Base-by-base conservation (phyloP, 352 stramenopile genomes). In the Phytophthora sp. region DNA sequence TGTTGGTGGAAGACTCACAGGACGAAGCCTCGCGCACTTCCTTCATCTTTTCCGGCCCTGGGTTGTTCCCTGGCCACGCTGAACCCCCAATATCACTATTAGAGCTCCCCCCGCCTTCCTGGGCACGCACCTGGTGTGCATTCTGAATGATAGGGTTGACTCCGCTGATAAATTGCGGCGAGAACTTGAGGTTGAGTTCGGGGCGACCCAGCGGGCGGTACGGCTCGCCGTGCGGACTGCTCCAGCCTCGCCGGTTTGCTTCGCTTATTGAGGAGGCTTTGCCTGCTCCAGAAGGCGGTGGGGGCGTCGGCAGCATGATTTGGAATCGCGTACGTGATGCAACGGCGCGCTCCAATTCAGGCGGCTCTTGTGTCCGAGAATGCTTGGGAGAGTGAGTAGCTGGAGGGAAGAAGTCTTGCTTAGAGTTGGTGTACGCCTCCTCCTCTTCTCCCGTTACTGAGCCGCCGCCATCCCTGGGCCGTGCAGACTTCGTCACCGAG, bases 191-290 rank as follows among this genome's bases (percentile, higher is more conserved):
- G 29, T 65, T 76, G 27, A 93, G 67, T 39, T 91, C 73, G 1
- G 85, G 85, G 31, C 84, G 86, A 4, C 85, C 85, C 6, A 93
- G 66, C 13, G 82, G 85, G 0, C 80, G 72, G 44, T 91, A 93
- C 1, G 84, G 84, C 60, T 91, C 77, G 5, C 82, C 82, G 47
- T 89, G 75, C 7, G 85, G 85, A 57, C 85, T 91, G 38, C 79
- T 84, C 85, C 85, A 93, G 4, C 85, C 85, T 2, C 70, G 69
- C 13, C 76, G 67, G 9, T 82, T 72, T 9, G 4, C 31, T 20
- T 65, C 30, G 33, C 20, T 55, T 7, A 2, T 33, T 2, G 21
- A 29, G 7, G 36, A 20, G 12, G 30, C 7, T 26, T 64, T 73
- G 20, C 7, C 36, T 50, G 38, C 30, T 18, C 30, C 45, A 4